These are phyloP conservation scores for Peronosclerospora sorghi DNA, from an alignment of 352 stramenopile genomes.

Conservation along the genomic window DNA sequence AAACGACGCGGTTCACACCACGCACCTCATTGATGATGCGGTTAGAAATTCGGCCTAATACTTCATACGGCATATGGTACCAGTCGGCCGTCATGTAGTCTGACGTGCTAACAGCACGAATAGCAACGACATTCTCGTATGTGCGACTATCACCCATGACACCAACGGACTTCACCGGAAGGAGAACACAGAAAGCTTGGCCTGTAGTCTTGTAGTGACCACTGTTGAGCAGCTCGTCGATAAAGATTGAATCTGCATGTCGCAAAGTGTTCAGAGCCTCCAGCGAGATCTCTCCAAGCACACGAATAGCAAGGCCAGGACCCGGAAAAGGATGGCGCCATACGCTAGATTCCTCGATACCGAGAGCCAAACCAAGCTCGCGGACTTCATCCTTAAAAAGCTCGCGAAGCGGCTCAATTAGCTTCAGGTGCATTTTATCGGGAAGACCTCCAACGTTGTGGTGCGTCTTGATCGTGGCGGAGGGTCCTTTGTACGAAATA, in stretches of 20 bases:
- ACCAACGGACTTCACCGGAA: conserved; percentile 95
- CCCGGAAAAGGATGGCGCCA: conserved; percentile 99
- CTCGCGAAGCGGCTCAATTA: conserved; percentile 98
- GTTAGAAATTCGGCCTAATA: conserved; percentile 95
- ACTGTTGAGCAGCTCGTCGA: conserved; percentile 92
- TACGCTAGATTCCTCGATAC: conserved; percentile 95
- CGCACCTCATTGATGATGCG: conserved; percentile 98
- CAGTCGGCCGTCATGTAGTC: conserved; percentile 99
- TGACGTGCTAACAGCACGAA: conserved; percentile 97
- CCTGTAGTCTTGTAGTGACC: conserved; percentile 98
- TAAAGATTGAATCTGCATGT: conserved; percentile 96
- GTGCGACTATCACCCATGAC: conserved; percentile 98
- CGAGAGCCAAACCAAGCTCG: conserved; percentile 93
- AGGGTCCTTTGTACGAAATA: conserved; percentile 97
- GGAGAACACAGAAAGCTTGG: conserved; percentile 96
- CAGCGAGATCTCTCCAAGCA: conserved; percentile 93
- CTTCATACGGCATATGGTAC: conserved; percentile 98
- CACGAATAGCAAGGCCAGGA: conserved; percentile 96
- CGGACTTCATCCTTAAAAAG: conserved; percentile 99
- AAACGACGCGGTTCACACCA: conserved; percentile 98
- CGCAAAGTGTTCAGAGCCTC: conserved; percentile 93
- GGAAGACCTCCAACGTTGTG: conserved; percentile 98
- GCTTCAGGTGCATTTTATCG: conserved; percentile 96
- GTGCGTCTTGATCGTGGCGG: conserved; percentile 99
- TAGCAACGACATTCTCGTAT: conserved; percentile 92